Conservation (phyloP, 2,329 filamentous ascomycete species). For the Escovopsis sp. region DNA sequence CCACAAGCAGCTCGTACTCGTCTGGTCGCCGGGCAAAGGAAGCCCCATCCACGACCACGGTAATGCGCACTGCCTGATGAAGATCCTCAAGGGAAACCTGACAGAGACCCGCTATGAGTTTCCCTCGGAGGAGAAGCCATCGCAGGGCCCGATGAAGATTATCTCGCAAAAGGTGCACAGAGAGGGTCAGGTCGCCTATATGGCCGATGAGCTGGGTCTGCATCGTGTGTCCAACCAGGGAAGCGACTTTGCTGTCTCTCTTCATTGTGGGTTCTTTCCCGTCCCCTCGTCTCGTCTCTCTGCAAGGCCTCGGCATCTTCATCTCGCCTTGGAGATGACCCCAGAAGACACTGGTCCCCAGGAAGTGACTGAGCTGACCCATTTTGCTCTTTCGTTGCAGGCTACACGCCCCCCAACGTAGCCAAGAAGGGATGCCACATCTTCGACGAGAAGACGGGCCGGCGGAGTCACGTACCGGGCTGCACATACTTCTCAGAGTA, state of each 20-base stretch:
- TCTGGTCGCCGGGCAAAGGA: slow-evolving; percentile 74
- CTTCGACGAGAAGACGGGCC: slow-evolving; percentile 65
- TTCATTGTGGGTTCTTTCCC: slow-evolving; percentile 48
- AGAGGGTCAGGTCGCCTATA: slow-evolving; percentile 70
- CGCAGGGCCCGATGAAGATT: slow-evolving; percentile 41
- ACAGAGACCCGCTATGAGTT: slow-evolving; percentile 72
- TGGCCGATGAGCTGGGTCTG: slow-evolving; percentile 78
- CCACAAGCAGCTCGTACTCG: slow-evolving; percentile 55
- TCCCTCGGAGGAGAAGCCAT: slow-evolving; percentile 34
- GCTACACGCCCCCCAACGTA: slow-evolving; percentile 83
- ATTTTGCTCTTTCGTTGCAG: slow-evolving; percentile 18
- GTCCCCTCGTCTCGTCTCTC: not conserved
- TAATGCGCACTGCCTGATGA: slow-evolving; percentile 88
- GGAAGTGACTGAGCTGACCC: slow-evolving; percentile 12
- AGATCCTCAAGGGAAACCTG: slow-evolving; percentile 62
- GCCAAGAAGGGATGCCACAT: slow-evolving; percentile 69
- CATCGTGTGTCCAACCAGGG: slow-evolving; percentile 71
- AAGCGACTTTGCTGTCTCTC: slow-evolving; percentile 63
- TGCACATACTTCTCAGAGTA: slow-evolving; percentile 57
- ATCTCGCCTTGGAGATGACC: no score
- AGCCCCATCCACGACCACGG: slow-evolving; percentile 82
- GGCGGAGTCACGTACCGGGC: slow-evolving; percentile 54
- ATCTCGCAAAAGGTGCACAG: slow-evolving; percentile 54
- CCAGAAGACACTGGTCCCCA: slow-evolving; percentile 16
- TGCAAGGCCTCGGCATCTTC: no score